phyloP scores from a whole-genome alignment of 257 asterid genomes.

The Penstemon newberryi region DNA sequence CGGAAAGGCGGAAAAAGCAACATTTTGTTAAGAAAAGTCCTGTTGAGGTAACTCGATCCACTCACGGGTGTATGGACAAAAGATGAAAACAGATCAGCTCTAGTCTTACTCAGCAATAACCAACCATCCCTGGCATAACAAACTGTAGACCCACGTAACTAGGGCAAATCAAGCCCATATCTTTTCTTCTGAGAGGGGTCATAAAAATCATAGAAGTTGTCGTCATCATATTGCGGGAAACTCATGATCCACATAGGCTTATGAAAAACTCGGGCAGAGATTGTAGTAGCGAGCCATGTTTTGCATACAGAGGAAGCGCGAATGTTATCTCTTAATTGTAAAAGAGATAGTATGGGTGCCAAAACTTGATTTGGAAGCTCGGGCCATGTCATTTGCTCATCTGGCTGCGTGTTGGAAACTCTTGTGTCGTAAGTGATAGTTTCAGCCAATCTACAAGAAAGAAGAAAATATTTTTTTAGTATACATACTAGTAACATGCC shows the following conservation, averaged over 20 bases:
- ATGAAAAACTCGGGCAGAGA: no score
- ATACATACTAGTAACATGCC: no score
- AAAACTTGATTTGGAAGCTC: conserved; percentile 41
- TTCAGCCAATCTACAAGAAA: conserved; percentile 25
- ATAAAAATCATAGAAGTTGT: no score
- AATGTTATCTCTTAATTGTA: no score
- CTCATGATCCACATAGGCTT: no score
- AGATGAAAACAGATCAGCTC: conserved; percentile 38
- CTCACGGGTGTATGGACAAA: conserved; percentile 39
- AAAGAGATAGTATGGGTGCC: conserved; percentile 22
- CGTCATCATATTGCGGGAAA: no score
- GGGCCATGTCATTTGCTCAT: background rate
- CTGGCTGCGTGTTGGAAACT: no score
- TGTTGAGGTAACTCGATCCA: no score
- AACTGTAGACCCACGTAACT: conserved; percentile 38
- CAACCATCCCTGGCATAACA: conserved; percentile 53
- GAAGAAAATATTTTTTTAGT: no score
- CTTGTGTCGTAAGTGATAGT: conserved; percentile 7
- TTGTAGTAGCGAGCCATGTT: no score
- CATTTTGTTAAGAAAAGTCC: conserved; percentile 36
- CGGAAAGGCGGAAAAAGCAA: conserved; percentile 54
- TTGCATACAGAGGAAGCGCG: no score
- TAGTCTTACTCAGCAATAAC: conserved; percentile 48
- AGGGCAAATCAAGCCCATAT: conserved; percentile 35
- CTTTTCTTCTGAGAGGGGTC: no score